Percentiles rank a stretch among this genome's conserved stretches.
Evolutionary conservation across 1,284 basidiomycete species (phyloP).

Genomic region (Macrocystidia cucumis): DNA sequence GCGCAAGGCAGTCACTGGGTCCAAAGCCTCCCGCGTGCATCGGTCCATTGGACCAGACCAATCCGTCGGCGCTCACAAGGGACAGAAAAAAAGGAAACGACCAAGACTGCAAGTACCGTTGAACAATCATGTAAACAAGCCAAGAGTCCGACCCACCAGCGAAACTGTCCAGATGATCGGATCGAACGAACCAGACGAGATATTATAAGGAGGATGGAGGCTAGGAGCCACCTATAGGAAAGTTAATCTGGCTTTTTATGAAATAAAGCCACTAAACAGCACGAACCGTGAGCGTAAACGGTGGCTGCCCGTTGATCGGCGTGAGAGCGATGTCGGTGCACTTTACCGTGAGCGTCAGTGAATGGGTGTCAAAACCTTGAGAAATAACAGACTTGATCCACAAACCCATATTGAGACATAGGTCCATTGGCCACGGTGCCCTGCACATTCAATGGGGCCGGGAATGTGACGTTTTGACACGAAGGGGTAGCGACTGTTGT

Average conservation of each 20-base stretch:
- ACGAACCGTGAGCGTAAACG: constrained; percentile 37
- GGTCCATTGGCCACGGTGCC: constrained; percentile 24
- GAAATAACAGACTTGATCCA: constrained; percentile 29
- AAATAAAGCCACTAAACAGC: neutral
- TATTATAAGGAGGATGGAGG: constrained; percentile 40
- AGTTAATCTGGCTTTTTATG: constrained; percentile 1
- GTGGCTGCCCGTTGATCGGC: constrained; percentile 37
- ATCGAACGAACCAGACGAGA: constrained; percentile 31
- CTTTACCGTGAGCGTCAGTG: constrained; percentile 15
- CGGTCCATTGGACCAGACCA: constrained; percentile 39
- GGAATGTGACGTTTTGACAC: constrained; percentile 37
- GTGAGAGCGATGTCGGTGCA: constrained; percentile 37
- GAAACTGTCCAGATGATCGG: constrained; percentile 45
- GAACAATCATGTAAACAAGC: neutral
- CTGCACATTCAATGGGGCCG: constrained; percentile 22
- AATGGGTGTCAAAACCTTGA: neutral
- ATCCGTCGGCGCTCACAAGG: constrained; percentile 33
- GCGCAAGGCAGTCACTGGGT: constrained; percentile 29
- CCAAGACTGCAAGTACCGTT: constrained; percentile 21
- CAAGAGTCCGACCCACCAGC: constrained; percentile 16
- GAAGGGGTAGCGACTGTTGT: constrained; percentile 19
- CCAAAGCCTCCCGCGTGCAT: constrained; percentile 33
- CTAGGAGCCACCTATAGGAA: constrained; percentile 40
- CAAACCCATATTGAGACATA: constrained; percentile 36
- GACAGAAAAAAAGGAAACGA: constrained; percentile 41